Percentiles rank a stretch among this genome's conserved stretches.
Evolutionary conservation across 495 filamentous ascomycete species (phyloP).

Genomic region (Hyaloscypha finlandica): DNA sequence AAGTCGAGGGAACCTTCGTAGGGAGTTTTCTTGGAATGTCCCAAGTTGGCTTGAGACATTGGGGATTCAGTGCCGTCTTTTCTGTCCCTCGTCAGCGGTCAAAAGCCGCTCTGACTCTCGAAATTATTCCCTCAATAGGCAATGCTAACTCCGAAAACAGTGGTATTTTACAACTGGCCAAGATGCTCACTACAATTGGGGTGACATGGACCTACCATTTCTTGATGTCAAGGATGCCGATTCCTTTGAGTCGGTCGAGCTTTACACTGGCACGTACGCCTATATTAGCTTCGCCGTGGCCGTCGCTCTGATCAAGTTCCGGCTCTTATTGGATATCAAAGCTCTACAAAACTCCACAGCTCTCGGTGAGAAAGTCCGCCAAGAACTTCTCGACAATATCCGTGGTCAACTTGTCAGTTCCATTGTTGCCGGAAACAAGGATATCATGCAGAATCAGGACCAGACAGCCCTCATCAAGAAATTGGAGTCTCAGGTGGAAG

Average conservation of each 20-base stretch:
- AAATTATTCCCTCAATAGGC: too few species aligned
- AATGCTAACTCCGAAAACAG: slow-evolving; percentile 30
- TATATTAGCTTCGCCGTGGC: slow-evolving; percentile 33
- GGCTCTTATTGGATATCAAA: slow-evolving; percentile 39
- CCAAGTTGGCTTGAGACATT: too few species aligned
- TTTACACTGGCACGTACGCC: slow-evolving; percentile 23
- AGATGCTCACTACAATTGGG: slow-evolving; percentile 40
- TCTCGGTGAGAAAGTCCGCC: slow-evolving; percentile 27
- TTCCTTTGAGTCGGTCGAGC: slow-evolving; percentile 40
- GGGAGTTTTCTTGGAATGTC: too few species aligned
- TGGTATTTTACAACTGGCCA: slow-evolving; percentile 42
- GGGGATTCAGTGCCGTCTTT: too few species aligned
- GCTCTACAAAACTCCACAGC: slow-evolving; percentile 31
- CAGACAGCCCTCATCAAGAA: slow-evolving; percentile 22
- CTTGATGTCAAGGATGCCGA: slow-evolving; percentile 41
- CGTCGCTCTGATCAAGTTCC: slow-evolving; percentile 41
- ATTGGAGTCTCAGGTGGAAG: slow-evolving; percentile 33
- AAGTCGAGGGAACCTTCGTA: too few species aligned
- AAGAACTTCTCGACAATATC: slow-evolving; percentile 34
- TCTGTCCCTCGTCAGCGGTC: too few species aligned
- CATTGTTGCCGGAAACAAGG: slow-evolving; percentile 16
- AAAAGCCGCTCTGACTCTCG: too few species aligned
- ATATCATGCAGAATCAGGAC: slow-evolving; percentile 29
- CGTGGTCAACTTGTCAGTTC: slow-evolving; percentile 3
- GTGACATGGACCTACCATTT: slow-evolving; percentile 36